Conservation (phyloP, 495 filamentous ascomycete species). For the Neurospora discreta region DNA sequence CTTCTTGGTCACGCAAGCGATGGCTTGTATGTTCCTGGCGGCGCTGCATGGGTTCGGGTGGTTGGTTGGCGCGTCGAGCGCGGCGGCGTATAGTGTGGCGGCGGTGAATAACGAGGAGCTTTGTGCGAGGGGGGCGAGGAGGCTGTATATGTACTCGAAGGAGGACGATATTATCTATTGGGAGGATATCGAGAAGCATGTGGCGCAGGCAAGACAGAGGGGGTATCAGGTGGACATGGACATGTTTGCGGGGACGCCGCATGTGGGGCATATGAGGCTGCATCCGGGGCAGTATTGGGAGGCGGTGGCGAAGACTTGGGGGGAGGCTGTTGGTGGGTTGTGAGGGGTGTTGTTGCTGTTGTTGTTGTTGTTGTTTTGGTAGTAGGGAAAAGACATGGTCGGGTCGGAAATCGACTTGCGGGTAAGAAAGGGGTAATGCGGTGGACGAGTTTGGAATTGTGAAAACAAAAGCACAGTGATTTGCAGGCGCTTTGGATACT, state of each 20-base stretch:
- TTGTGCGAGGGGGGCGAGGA: conserved; percentile 17
- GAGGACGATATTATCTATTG: conserved; percentile 44
- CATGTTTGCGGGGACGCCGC: conserved; percentile 41
- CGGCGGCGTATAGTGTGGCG: conserved; percentile 23
- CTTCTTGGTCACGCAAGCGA: conserved; percentile 28
- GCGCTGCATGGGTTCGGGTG: conserved; percentile 18
- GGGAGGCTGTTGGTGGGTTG: conserved; percentile 3
- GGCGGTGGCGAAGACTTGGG: conserved; percentile 34
- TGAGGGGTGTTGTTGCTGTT: background rate
- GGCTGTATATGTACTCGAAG: conserved; percentile 43
- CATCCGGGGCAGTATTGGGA: conserved; percentile 44
- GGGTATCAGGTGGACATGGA: conserved; percentile 33
- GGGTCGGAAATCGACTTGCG: background rate
- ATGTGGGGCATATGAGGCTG: conserved; percentile 45
- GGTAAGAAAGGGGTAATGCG: background rate
- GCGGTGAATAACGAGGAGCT: conserved; percentile 25
- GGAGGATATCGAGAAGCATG: conserved; percentile 41
- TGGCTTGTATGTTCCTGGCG: conserved; percentile 29
- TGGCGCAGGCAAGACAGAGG: conserved; percentile 27
- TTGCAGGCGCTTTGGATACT: background rate
- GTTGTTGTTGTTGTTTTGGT: background rate
- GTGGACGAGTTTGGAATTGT: background rate
- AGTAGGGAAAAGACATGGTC: background rate
- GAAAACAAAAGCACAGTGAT: background rate
- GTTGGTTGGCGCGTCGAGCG: conserved; percentile 21